Base-by-base conservation (phyloP, 2,329 filamentous ascomycete genomes). In the Sporothrix inflata region DNA sequence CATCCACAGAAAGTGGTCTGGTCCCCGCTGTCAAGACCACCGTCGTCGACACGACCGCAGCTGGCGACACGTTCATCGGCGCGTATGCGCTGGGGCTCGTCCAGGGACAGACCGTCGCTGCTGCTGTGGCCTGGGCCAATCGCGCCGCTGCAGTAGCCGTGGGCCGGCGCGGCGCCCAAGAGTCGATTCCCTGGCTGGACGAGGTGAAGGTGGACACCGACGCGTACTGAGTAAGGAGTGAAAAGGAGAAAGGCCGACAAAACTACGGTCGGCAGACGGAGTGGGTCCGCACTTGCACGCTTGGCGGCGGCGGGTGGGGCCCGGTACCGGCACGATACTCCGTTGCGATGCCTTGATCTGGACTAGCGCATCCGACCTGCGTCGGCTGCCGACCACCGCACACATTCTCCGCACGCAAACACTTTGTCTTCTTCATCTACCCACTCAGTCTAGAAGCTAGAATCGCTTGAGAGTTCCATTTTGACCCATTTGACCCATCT, bases 1-100 rank as follows among this genome's bases (percentile, higher is more conserved):
- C 84, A 21, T 81, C 82, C 21, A 40, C 51, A 38, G 77, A 76
- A 57, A 83, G 82, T 69, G 85, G 84, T 0, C 77, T 89, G 75
- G 81, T 94, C 2, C 79, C 83, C 1, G 93, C 92, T 0, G 85
- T 88, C 74, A 91, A 92, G 81, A 92, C 94, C 5, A 81, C 80
- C 27, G 95, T 98, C 1, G 89, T 97, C 3, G 95, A 98, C 80
- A 98, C 95, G 0, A 98, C 95, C 7, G 95, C 92, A 1, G 95
- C 95, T 4, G 95, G 95, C 0, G 95, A 98, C 80, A 97, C 95
- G 0, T 98, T 97, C 82, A 93, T 97, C 8, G 95, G 95, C 2
- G 92, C 89, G 16, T 97, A 97, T 79, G 92, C 93, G 3, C 88
- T 96, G 34, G 88, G 89, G 70, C 86, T 92, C 38, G 92, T 92